A percentile compares a stretch with the other conserved stretches of the same genome.
phyloP scores from a whole-genome alignment of 1,139 yeast genomes.

The Candida gigantensis region DNA sequence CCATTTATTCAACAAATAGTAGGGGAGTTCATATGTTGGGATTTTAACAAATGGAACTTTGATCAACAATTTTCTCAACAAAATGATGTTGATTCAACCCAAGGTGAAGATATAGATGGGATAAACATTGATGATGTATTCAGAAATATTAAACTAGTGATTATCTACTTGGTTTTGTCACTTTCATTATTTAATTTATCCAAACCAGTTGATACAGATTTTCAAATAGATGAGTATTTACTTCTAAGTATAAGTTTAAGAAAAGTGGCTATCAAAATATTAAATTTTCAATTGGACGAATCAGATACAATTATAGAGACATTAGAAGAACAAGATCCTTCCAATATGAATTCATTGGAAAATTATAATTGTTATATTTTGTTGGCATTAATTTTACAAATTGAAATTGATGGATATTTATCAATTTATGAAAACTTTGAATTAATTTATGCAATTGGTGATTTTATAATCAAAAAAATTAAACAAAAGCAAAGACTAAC shows the following conservation, averaged over 20 bases:
- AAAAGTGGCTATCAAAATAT: conserved; percentile 36
- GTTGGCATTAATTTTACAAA: conserved; percentile 36
- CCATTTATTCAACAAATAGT: conserved; percentile 34
- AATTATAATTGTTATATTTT: conserved; percentile 28
- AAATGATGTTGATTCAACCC: not conserved
- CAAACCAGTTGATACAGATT: conserved; percentile 14
- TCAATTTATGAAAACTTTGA: conserved; percentile 48
- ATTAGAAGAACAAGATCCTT: no score
- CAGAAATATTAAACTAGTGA: conserved; percentile 25
- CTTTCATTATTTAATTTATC: conserved; percentile 27
- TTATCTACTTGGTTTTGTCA: conserved; percentile 29
- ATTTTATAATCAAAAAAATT: conserved; percentile 30
- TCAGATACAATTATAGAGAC: conserved; percentile 34
- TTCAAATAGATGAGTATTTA: conserved; percentile 27
- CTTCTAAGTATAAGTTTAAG: conserved; percentile 37
- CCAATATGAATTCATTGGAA: conserved; percentile 10
- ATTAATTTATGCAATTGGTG: conserved; percentile 46
- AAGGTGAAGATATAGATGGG: not conserved
- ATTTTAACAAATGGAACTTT: conserved; percentile 21
- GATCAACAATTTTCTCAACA: conserved; percentile 4
- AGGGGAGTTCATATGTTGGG: conserved; percentile 31
- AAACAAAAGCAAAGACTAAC: conserved; percentile 7
- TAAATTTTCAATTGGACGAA: conserved; percentile 46
- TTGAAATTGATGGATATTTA: conserved; percentile 38
- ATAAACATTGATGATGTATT: conserved; percentile 8